Conservation (phyloP, 768 basidiomycete genomes). For the Amanita polypyramis region DNA sequence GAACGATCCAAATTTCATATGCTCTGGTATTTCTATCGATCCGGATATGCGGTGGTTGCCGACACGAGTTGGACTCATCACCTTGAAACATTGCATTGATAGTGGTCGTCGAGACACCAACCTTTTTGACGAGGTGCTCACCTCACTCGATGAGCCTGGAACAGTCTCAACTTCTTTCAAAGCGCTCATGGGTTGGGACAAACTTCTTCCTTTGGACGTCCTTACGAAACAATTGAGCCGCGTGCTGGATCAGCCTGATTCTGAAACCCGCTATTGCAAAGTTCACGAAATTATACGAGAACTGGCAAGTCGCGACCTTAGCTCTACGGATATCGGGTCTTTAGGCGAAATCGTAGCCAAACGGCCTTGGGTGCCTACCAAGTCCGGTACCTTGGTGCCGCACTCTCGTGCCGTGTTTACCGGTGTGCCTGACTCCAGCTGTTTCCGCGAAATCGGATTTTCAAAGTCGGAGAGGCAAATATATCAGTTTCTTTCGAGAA, state of each 20-base stretch:
- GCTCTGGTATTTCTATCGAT: background rate
- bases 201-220: constrained; percentile 19
- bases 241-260: constrained; percentile 11
- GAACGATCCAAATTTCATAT: constrained; percentile 3
- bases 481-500: constrained; percentile 16
- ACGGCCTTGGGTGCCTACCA: constrained; percentile 24
- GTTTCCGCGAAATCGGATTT: constrained; percentile 18
- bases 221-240: constrained; percentile 23
- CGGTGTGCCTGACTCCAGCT: constrained; percentile 3
- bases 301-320: constrained; percentile 16
- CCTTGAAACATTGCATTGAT: constrained; percentile 20
- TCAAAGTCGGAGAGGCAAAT: constrained; percentile 11
- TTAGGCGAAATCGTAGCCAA: constrained; percentile 13
- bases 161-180: constrained; percentile 19
- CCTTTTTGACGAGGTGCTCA: constrained; percentile 31
- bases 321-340: constrained; percentile 9
- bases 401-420: constrained; percentile 3
- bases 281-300: constrained; percentile 20
- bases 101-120: constrained; percentile 12
- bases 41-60: constrained; percentile 25
- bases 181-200: constrained; percentile 28
- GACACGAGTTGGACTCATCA: constrained; percentile 22
- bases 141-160: constrained; percentile 17
- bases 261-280: constrained; percentile 9
- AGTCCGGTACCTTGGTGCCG: background rate